A percentile compares a stretch with the other conserved stretches of the same genome.
These are phyloP conservation scores for Ceratobasidium sp. DNA, from an alignment of 1,284 basidiomycete genomes.

Conservation along the genomic window DNA sequence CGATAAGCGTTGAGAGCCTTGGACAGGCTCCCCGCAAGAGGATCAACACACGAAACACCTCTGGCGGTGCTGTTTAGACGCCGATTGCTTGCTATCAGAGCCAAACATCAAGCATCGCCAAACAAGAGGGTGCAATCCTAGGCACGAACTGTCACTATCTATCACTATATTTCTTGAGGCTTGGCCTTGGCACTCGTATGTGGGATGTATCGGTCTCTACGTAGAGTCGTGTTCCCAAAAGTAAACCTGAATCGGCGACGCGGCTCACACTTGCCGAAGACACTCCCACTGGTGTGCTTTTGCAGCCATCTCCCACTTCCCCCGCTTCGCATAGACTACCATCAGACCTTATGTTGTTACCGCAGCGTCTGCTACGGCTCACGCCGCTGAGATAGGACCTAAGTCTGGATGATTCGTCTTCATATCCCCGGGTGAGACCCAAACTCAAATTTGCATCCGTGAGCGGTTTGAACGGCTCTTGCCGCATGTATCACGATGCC, in stretches of 20 bases:
- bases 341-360: not conserved
- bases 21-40: constrained; percentile 62
- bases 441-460: constrained; percentile 1
- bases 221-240: no score
- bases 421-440: not conserved
- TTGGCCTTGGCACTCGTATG: no score
- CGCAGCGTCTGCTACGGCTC: not conserved
- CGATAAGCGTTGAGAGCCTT: constrained; percentile 66
- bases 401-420: not conserved
- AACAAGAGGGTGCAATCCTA: no score
- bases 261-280: no score
- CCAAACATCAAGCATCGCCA: no score
- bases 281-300: no score
- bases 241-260: no score
- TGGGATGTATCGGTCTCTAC: no score
- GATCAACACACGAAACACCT: not conserved
- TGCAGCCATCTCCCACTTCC: not conserved
- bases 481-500: constrained; percentile 8
- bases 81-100: no score
- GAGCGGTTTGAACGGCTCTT: constrained; percentile 1
- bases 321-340: constrained; percentile 8
- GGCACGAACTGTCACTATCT: no score
- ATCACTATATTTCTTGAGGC: no score
- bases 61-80: no score
- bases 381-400: not conserved